Evolutionary conservation across 23 red algal genomes (phyloP), one percentile per base, ranked within the genome.

Genomic region (Pyropia haitanensis): DNA sequence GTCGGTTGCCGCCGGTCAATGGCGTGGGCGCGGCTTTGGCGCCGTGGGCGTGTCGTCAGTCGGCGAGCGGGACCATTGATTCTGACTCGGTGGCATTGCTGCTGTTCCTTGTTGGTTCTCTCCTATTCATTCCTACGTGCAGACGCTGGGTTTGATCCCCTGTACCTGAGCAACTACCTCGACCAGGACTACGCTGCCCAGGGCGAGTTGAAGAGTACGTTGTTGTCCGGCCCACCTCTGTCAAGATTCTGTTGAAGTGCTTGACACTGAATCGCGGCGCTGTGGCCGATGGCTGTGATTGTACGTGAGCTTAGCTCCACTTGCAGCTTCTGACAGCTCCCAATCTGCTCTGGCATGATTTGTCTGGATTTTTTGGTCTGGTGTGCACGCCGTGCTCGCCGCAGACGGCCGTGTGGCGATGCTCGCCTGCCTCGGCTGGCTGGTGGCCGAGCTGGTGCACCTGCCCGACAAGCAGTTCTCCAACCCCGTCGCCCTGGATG

Each of bases 361-460:
- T 3, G 8, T 12, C 5, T 67, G 14, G 1, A 12, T 46, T 46
- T 12, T 46, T 3, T 46, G 39, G 4, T 46, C 39, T 46, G 39
- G 39, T 46, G 30, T 46, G 7, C n/a, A n/a, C n/a, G 8, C 39
- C 39, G 5, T 64, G 28, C 29, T 67, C 7, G 53, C 24, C 0
- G 1, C 8, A 46, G 39, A 81, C 64, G 72, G 75, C 27, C 90
- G 90, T 26, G 76, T 95, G 51, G 75, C 76, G 0, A 95, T 95
- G 90, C 81, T 95, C 23, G 90, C 90, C 23, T 56, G 56, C 15
- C 55, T 95, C 0, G 90, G 90, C 22, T 80, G 80, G 65, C 32
- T 86, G 24, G 66, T 86, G 20, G 80, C 86, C 46, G 90, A 95
- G 67, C 66, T 95, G 22, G 75, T 95, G 29, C 90, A 95, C 48